Evolutionary conservation across 2,329 filamentous ascomycete genomes (phyloP), one percentile per base, ranked within the genome.

Genomic region (Hypoxylon sp.): DNA sequence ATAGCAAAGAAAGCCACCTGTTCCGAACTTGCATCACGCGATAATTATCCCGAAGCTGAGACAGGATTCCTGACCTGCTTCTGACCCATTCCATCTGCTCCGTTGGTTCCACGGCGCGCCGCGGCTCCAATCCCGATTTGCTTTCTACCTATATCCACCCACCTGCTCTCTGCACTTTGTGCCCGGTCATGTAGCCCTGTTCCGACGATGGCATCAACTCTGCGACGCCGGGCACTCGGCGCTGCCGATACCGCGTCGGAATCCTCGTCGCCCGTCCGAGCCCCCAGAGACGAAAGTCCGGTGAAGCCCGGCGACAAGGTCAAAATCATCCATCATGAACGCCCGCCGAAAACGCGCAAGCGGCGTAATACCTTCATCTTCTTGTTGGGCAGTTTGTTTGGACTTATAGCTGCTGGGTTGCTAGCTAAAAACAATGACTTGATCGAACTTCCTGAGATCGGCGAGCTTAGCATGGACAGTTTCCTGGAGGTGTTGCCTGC

Each of bases 351-450:
- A 70, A 82, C 80, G 53, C 86, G 86, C 67, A 96, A 94, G 79
- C 87, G 92, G 70, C 88, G 89, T 65, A 91, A 88, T 77, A 89
- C 89, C 2, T 87, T 96, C 73, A 91, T 97, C 26, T 98, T 99
- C 78, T 81, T 90, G 8, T 83, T 99, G 19, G 95, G 95, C 30
- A 92, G 93, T 41, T 73, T 99, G n/a, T 94, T 95, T 71, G 95
- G 95, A 11, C 85, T 99, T 58, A 80, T 97, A n/a, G 84, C 90
- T 2, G 95, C 95, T 1, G 90, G 93, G 28, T 93, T 97, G 78
- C 95, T 99, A 71, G 94, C 94, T 28, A 90, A 91, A 69, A 91
- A 86, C 76, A 95, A 94, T 78, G 93, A 97, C 74, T 85, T 98
- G 66, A 94, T 97, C 67, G 93, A 93, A 65, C 83, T 97, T 67